phyloP scores from a whole-genome alignment of 2,329 filamentous ascomycete genomes.

The Cladosporium colombiae region DNA sequence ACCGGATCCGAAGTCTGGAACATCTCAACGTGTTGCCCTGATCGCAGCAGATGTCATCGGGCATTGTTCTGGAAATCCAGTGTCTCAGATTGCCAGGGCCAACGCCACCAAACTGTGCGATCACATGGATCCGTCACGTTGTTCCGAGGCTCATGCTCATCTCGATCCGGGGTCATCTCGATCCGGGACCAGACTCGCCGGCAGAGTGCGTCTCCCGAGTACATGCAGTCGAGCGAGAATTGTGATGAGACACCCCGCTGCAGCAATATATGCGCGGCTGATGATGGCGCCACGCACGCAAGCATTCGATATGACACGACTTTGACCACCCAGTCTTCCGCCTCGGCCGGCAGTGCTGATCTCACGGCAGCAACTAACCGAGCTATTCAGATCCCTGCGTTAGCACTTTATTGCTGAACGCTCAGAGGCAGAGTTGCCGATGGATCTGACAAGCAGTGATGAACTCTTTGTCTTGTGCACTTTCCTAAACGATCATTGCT shows the following conservation, averaged over 20 bases:
- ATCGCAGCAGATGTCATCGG: neutral
- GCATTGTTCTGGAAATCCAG: neutral
- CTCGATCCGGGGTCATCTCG: neutral
- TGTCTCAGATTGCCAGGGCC: neutral
- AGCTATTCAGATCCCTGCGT: constrained; percentile 5
- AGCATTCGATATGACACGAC: neutral
- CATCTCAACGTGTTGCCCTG: neutral
- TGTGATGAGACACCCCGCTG: constrained; percentile 4
- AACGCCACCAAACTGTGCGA: neutral
- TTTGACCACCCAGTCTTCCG: neutral
- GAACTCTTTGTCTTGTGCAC: too few relatives aligned
- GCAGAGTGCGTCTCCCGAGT: constrained; percentile 5
- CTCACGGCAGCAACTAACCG: constrained; percentile 9
- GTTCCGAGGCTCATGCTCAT: neutral
- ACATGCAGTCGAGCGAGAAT: constrained; percentile 14
- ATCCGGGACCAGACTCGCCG: neutral
- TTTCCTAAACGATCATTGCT: neutral
- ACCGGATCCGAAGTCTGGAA: neutral
- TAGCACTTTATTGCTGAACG: neutral
- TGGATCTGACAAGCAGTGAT: neutral
- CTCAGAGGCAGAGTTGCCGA: neutral
- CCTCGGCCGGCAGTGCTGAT: constrained; percentile 11
- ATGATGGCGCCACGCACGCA: neutral
- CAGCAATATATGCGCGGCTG: constrained; percentile 10
- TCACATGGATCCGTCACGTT: neutral